phyloP scores from a whole-genome alignment of 306 rosid genomes.

The Quercus variabilis region DNA sequence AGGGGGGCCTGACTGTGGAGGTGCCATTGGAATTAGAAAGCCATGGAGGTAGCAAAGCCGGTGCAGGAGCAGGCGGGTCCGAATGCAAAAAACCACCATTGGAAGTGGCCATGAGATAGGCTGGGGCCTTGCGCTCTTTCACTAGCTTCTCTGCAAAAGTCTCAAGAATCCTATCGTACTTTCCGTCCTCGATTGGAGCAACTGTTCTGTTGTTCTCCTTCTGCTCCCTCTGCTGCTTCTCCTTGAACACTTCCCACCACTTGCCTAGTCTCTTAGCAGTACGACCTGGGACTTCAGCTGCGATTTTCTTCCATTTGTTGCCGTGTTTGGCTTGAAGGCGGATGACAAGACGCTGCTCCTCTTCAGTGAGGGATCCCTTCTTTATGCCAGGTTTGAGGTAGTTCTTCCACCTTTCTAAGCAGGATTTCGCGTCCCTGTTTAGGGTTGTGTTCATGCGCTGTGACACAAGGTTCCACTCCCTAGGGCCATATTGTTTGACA shows the following conservation, averaged over 20 bases:
- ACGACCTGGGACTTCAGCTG: slow-evolving; percentile 78
- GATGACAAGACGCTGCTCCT: slow-evolving; percentile 77
- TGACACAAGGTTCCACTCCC: slow-evolving; percentile 87
- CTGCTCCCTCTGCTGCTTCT: slow-evolving; percentile 74
- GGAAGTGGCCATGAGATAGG: slow-evolving; percentile 73
- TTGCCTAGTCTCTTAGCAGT: slow-evolving; percentile 85
- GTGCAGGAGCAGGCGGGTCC: slow-evolving; percentile 46
- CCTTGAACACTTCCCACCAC: slow-evolving; percentile 96
- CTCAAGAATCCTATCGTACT: slow-evolving; percentile 72
- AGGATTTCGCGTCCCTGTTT: slow-evolving; percentile 75
- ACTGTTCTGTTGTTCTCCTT: slow-evolving; percentile 46
- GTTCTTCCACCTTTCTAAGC: slow-evolving; percentile 90
- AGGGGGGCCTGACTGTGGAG: slow-evolving; percentile 55
- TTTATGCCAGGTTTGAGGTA: slow-evolving; percentile 83
- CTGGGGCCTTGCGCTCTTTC: slow-evolving; percentile 44
- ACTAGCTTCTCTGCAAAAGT: slow-evolving; percentile 72
- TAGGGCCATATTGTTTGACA: slow-evolving; percentile 83
- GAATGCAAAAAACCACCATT: slow-evolving; percentile 62
- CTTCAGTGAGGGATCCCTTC: slow-evolving; percentile 81
- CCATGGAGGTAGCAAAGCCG: slow-evolving; percentile 82
- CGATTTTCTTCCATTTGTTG: slow-evolving; percentile 86
- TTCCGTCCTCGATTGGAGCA: slow-evolving; percentile 57
- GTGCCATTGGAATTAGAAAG: slow-evolving; percentile 62
- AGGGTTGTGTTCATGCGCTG: slow-evolving; percentile 80
- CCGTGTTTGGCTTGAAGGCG: slow-evolving; percentile 76